A percentile compares a stretch with the other conserved stretches of the same genome.
Evolutionary conservation across 768 basidiomycete genomes (phyloP).

Genomic region (Trametes punicea): DNA sequence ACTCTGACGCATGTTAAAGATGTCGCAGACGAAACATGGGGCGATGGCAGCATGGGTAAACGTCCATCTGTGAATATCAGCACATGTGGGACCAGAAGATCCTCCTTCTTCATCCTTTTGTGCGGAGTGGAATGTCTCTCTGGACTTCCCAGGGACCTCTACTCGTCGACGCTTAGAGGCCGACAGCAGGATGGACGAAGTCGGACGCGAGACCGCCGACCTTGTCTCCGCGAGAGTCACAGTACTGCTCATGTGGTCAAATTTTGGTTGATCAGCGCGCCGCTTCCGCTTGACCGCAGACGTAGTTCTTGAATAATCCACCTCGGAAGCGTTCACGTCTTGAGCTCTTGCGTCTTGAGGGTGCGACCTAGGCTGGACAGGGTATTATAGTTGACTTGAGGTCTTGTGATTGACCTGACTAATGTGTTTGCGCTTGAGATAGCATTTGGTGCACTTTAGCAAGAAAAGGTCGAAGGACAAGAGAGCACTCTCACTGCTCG

Average conservation of each 20-base stretch:
- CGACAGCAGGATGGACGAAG: slow-evolving; percentile 17
- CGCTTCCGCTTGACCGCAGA: slow-evolving; percentile 1
- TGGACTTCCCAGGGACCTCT: neutral
- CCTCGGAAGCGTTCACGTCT: neutral
- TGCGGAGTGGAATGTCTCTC: too few species aligned
- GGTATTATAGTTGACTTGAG: too few species aligned
- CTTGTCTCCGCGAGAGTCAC: neutral
- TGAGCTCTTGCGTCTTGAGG: too few species aligned
- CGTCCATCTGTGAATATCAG: slow-evolving; percentile 28
- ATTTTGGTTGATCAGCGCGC: neutral
- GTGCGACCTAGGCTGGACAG: too few species aligned
- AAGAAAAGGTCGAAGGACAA: too few species aligned
- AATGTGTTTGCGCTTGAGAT: too few species aligned
- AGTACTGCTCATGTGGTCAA: slow-evolving; percentile 3
- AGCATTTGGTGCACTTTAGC: too few species aligned
- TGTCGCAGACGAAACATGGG: slow-evolving; percentile 26
- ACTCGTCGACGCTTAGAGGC: slow-evolving; percentile 9
- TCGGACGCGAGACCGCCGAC: slow-evolving; percentile 1
- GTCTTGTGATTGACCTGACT: too few species aligned
- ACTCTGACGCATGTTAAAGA: slow-evolving; percentile 23
- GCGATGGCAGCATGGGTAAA: slow-evolving; percentile 26
- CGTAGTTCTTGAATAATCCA: neutral
- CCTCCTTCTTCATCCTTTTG: neutral
- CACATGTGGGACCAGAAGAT: neutral
- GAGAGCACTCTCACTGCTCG: too few species aligned